These are phyloP conservation scores for Dioscorea alata DNA, from an alignment of 106 monocot species.

Conservation along the genomic window DNA sequence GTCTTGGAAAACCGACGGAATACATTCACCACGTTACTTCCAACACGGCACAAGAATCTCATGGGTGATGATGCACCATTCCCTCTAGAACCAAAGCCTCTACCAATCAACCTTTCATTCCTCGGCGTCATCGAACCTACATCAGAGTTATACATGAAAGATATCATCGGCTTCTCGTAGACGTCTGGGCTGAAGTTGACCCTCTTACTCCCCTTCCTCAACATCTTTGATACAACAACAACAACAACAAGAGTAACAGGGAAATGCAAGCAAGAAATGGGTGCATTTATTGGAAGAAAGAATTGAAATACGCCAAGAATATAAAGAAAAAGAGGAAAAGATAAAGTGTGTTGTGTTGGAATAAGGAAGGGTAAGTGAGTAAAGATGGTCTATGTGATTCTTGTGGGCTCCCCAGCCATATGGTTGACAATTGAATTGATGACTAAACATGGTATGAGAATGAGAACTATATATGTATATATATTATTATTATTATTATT, in stretches of 20 bases:
- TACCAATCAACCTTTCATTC: not conserved
- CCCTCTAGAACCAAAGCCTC: not conserved
- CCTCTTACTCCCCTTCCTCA: constrained; percentile 15
- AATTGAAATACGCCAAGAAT: too few relatives aligned
- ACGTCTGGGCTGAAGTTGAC: constrained; percentile 12
- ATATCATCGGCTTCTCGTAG: constrained; percentile 7
- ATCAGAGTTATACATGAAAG: not conserved
- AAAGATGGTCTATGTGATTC: too few relatives aligned
- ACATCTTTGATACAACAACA: not conserved
- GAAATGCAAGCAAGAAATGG: too few relatives aligned
- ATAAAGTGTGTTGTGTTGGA: too few relatives aligned
- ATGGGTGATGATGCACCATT: not conserved
- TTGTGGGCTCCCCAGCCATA: too few relatives aligned
- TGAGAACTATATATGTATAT: too few relatives aligned
- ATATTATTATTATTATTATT: too few relatives aligned
- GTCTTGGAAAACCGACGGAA: not conserved
- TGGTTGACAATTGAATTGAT: too few relatives aligned
- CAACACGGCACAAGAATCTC: constrained; percentile 2
- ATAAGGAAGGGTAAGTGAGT: too few relatives aligned
- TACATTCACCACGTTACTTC: not conserved
- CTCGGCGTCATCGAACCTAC: not conserved
- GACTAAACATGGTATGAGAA: too few relatives aligned
- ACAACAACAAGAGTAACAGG: not conserved
- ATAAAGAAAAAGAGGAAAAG: too few relatives aligned
- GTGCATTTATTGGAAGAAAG: too few relatives aligned